Base-by-base conservation (phyloP, 2,329 filamentous ascomycete genomes). In the Pseudocercospora pini-densiflorae region DNA sequence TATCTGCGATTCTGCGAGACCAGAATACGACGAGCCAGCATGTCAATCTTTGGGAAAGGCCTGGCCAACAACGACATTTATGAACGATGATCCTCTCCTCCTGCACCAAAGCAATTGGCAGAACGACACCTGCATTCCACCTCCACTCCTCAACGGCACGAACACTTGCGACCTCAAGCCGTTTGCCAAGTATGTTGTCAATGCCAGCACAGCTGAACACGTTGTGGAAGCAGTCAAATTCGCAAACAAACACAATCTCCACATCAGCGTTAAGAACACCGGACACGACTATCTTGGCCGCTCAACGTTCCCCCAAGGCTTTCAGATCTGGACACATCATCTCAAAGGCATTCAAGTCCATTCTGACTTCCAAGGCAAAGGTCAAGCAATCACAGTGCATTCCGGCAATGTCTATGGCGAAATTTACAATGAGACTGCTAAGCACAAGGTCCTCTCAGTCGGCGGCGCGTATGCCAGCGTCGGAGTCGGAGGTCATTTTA, bases 231-330 rank as follows among this genome's bases (percentile, higher is more conserved):
- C 49, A 5, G 47, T 66, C 27, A 19, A 21, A 14, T 66, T 66
- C 29, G 64, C 64, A 12, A 49, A 58, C 21, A 19, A 81, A 9
- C 75, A 84, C 68, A 85, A 84, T 69, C 76, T 88, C 49, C 82
- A 86, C 2, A 71, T 88, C 0, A 77, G 87, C 2, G 68, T 81
- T 14, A 74, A 77, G 5, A 81, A 80, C 67, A 81, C 78, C 0
- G 80, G 81, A 2, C 80, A 83, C 23, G 43, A 64, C 70, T 59
- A 57, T 19, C 53, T 40, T 36, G 54, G 54, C 8, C 29, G 43
- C 2, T 36, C 23, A 3, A 51, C 27, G 2, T 63, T 29, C 1
- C 47, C 47, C 5, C 19, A 24, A 55, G 40, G 31, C 3, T 45
- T 63, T 16, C 51, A 59, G 19, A 51, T 59, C 31, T 63, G 61